Percentiles rank a stretch among this genome's conserved stretches.
Conservation (phyloP, 352 stramenopile genomes). For the Globisporangium echinulatum region DNA sequence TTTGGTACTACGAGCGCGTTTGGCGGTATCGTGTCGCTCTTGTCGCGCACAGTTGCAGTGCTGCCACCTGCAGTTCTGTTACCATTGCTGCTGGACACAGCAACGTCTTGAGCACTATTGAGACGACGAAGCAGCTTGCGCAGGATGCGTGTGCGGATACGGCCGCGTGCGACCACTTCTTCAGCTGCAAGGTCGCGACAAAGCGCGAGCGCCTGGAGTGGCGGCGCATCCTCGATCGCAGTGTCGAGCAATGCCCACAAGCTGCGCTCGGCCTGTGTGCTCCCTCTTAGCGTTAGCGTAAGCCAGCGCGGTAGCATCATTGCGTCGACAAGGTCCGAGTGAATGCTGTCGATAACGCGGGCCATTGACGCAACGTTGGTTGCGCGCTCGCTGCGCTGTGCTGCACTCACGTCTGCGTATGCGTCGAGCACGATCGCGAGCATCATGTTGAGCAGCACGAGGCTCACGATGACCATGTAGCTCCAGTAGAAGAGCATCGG, state of each 20-base stretch:
- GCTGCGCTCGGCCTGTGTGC: neutral
- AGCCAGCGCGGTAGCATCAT: neutral
- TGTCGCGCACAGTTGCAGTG: neutral
- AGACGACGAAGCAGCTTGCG: neutral
- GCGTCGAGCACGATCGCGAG: conserved; percentile 58
- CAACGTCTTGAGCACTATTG: neutral
- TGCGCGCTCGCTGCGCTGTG: conserved; percentile 18
- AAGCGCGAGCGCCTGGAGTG: neutral
- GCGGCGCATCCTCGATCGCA: neutral
- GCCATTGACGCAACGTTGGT: conserved; percentile 15
- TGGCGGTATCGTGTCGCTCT: neutral
- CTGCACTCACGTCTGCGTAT: conserved; percentile 40
- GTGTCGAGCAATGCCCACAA: neutral
- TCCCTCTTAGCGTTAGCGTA: neutral
- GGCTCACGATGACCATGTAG: conserved; percentile 57
- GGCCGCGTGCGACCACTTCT: neutral
- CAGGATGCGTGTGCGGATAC: neutral
- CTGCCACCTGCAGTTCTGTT: neutral
- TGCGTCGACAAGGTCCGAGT: conserved; percentile 13
- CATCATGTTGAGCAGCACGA: conserved; percentile 71
- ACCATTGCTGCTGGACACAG: neutral
- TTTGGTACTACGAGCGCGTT: too few relatives aligned
- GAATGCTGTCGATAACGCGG: conserved; percentile 22
- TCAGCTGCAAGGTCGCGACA: neutral
- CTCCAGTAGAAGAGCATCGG: conserved; percentile 62